These are phyloP conservation scores for Neolentinus lepideus DNA, from an alignment of 1,284 basidiomycete genomes.

Conservation along the genomic window DNA sequence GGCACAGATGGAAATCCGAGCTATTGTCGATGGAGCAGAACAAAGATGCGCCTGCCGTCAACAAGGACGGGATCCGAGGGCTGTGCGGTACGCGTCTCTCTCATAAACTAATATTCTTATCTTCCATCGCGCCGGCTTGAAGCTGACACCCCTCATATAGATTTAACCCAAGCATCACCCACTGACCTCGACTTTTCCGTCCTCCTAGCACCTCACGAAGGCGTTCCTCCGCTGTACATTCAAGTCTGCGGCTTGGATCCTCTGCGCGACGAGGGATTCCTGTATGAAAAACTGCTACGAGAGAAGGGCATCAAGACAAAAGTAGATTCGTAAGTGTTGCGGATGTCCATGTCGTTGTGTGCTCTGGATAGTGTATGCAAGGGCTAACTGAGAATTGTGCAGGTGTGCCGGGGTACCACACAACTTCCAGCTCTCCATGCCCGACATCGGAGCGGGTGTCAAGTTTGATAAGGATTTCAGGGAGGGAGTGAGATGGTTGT, in stretches of 20 bases:
- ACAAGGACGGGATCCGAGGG: conserved; percentile 4
- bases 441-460: too few species aligned
- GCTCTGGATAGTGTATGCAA: too few species aligned
- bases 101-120: conserved; percentile 5
- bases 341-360: too few species aligned
- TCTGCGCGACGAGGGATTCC: conserved; percentile 16
- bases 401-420: too few species aligned
- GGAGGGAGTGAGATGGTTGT: too few species aligned
- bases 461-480: too few species aligned
- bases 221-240: conserved; percentile 12
- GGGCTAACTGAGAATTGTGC: too few species aligned
- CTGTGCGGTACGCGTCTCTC: conserved; percentile 9
- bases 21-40: conserved; percentile 16
- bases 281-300: conserved; percentile 14
- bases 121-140: conserved; percentile 6
- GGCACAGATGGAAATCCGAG: conserved; percentile 15
- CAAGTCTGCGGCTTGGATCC: conserved; percentile 15
- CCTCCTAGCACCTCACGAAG: conserved; percentile 11
- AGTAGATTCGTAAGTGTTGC: conserved; percentile 15
- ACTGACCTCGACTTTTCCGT: conserved; percentile 12
- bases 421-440: too few species aligned
- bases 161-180: conserved; percentile 9
- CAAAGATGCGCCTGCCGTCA: conserved; percentile 12
- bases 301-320: conserved; percentile 10
- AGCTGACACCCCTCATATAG: conserved; percentile 7